Base-by-base conservation (phyloP, 2,329 filamentous ascomycete genomes). In the Xylariaceae sp. region DNA sequence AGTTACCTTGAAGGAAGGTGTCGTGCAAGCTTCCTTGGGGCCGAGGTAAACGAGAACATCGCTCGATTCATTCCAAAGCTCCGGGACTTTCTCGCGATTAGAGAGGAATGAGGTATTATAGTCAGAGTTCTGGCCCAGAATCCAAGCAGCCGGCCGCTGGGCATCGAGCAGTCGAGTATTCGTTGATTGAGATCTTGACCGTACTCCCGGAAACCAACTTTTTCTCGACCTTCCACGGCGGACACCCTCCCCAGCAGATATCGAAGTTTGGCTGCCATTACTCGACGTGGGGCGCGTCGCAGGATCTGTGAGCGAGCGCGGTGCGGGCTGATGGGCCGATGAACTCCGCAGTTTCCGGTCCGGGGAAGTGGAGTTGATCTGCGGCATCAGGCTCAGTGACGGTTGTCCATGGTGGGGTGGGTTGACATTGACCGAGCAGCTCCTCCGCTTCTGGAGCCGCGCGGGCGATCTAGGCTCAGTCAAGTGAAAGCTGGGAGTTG, bases 51-150 rank as follows among this genome's bases (percentile, higher is more conserved):
- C 78, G 54, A 78, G 75, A 23, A 86, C 78, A 61, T 80, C 80
- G 45, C 82, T 84, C 55, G 71, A 74, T 57, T 87, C 83, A 64
- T 85, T 82, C 86, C 86, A 88, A 17, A 88, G 72, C 69, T 88
- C 86, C 1, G 85, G 83, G 3, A 88, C 82, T 75, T 81, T 84
- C 65, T 87, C 82, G 17, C 78, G 80, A 49, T 79, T 80, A 18
- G 76, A 69, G 56, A 87, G 71, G 37, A 78, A 77, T 5, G 75
- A 69, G 0, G 79, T 74, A 67, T 82, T 85, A 68, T 87, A 87
- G 55, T 87, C 83, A 10, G 75, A 76, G 49, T 73, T 74, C 54
- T 80, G 80, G 6, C 81, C 78, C 64, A 86, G 73, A 45, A 86
- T 75, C 84, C 84, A 87, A 2, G 83, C 80, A 17, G 63, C 64